Conservation (phyloP, 257 asterid genomes). For the Rauvolfia tetraphylla region DNA sequence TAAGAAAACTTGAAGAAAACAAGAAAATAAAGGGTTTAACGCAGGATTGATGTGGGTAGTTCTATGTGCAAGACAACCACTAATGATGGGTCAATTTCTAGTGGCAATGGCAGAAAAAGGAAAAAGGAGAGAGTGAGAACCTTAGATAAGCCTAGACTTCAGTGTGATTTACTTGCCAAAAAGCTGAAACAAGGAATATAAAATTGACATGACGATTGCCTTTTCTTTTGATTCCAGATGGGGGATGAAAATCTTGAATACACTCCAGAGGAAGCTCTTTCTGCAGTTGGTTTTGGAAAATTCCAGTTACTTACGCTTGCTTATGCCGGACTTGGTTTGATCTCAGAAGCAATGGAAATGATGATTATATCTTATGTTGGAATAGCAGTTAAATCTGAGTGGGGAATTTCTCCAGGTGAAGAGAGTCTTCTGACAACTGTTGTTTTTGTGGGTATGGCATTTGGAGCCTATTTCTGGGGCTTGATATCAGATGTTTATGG, state of each 20-base stretch:
- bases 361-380: constrained; percentile 76
- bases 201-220: neutral
- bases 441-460: constrained; percentile 66
- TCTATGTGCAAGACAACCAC: too few relatives aligned
- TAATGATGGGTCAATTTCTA: neutral
- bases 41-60: too few relatives aligned
- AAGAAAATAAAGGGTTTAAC: too few relatives aligned
- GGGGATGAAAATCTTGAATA: constrained; percentile 38
- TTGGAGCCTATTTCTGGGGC: constrained; percentile 77
- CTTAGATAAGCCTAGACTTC: too few relatives aligned
- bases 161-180: too few relatives aligned
- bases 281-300: constrained; percentile 59
- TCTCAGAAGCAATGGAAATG: constrained; percentile 87
- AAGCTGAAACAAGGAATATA: constrained; percentile 51
- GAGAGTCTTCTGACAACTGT: constrained; percentile 65
- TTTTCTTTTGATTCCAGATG: constrained; percentile 30
- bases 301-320: constrained; percentile 57
- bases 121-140: neutral
- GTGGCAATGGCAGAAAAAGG: neutral
- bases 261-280: constrained; percentile 72
- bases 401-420: constrained; percentile 65
- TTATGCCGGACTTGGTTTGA: constrained; percentile 76
- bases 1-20: too few relatives aligned
- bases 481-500: constrained; percentile 31
- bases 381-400: constrained; percentile 64